A percentile compares a stretch with the other conserved stretches of the same genome.
These are phyloP conservation scores for Xylaria venustula DNA, from an alignment of 495 filamentous ascomycete genomes.

Conservation along the genomic window DNA sequence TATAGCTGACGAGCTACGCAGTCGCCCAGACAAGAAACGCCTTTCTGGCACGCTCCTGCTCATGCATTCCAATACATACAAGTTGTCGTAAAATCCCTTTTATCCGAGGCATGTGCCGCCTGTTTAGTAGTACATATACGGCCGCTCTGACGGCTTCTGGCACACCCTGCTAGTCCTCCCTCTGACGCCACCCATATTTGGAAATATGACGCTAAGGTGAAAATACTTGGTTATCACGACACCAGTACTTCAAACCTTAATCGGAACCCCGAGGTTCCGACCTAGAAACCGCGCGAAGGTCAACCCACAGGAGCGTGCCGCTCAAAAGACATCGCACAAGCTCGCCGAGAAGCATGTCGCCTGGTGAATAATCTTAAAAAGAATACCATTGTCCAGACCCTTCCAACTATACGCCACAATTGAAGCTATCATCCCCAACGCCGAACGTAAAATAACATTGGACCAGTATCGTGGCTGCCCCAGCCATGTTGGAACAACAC, in stretches of 20 bases:
- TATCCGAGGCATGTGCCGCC: slow-evolving; percentile 1
- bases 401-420: slow-evolving; percentile 7
- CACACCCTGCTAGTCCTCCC: neutral
- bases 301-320: no score
- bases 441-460: slow-evolving; percentile 5
- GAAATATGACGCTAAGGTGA: no score
- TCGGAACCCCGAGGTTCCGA: no score
- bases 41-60: neutral
- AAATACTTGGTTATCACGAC: no score
- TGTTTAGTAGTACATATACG: slow-evolving; percentile 15
- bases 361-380: slow-evolving; percentile 1
- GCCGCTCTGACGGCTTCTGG: neutral
- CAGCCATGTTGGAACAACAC: neutral
- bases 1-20: slow-evolving; percentile 2
- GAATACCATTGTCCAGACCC: neutral
- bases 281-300: no score
- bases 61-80: slow-evolving; percentile 12
- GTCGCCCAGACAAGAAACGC: neutral
- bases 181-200: neutral
- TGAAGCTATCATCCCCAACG: slow-evolving; percentile 7
- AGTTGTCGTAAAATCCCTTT: slow-evolving; percentile 3
- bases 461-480: neutral
- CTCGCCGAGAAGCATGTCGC: neutral
- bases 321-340: neutral
- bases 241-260: no score